phyloP scores from a whole-genome alignment of 2,329 filamentous ascomycete species.

The Amphichorda felina region DNA sequence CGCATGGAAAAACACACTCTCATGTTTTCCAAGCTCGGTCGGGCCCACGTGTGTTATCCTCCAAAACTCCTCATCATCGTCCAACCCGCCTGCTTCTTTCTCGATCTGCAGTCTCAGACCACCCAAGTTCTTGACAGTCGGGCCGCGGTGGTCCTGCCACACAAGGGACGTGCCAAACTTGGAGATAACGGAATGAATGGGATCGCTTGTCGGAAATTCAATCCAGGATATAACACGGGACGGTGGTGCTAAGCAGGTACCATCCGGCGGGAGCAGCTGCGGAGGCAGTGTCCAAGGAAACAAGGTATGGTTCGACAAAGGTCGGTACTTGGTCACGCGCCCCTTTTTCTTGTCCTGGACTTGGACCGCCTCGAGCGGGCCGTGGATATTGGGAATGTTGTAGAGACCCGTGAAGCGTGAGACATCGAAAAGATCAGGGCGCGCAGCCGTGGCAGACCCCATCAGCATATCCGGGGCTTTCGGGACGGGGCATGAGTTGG shows the following conservation, averaged over 20 bases:
- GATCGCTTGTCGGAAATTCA: slow-evolving; percentile 43
- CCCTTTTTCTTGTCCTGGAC: slow-evolving; percentile 32
- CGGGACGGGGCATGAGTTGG: slow-evolving; percentile 55
- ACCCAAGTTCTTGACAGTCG: slow-evolving; percentile 38
- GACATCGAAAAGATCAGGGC: slow-evolving; percentile 77
- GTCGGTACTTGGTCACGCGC: slow-evolving; percentile 26
- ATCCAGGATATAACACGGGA: slow-evolving; percentile 58
- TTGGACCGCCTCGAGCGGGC: slow-evolving; percentile 22
- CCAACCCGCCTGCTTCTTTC: slow-evolving; percentile 14
- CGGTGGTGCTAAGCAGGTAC: slow-evolving; percentile 62
- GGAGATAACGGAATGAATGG: slow-evolving; percentile 17
- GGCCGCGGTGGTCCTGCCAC: slow-evolving; percentile 23
- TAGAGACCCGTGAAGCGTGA: slow-evolving; percentile 76
- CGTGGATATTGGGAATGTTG: slow-evolving; percentile 56
- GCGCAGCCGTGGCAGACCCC: slow-evolving; percentile 67
- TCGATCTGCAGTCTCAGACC: slow-evolving; percentile 55
- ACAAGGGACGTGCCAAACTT: slow-evolving; percentile 19
- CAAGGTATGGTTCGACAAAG: slow-evolving; percentile 67
- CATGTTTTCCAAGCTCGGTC: slow-evolving; percentile 72
- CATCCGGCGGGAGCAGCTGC: slow-evolving; percentile 62
- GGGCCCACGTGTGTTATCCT: slow-evolving; percentile 73
- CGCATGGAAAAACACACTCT: slow-evolving; percentile 70
- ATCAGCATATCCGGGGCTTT: slow-evolving; percentile 50
- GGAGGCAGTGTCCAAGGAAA: slow-evolving; percentile 89
- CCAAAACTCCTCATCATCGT: slow-evolving; percentile 36